Evolutionary conservation across 2,329 filamentous ascomycete species (phyloP).

Genomic region (Fusarium hainanense): DNA sequence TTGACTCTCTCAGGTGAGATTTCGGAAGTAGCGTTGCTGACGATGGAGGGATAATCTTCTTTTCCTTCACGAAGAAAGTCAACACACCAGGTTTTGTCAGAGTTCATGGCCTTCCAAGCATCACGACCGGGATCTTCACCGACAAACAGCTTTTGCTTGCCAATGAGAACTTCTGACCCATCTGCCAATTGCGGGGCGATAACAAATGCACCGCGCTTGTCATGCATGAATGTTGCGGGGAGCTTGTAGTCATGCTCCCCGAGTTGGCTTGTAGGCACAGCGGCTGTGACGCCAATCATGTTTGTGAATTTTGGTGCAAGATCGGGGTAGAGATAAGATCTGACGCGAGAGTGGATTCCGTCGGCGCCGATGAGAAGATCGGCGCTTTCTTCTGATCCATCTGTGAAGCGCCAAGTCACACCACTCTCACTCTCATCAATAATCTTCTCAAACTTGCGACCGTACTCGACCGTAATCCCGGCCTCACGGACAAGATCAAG

Average conservation of each 20-base stretch:
- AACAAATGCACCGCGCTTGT: conserved; percentile 59
- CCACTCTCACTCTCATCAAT: conserved; percentile 52
- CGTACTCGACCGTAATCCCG: conserved; percentile 58
- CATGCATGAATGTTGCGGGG: conserved; percentile 57
- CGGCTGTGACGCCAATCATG: conserved; percentile 54
- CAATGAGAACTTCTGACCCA: conserved; percentile 61
- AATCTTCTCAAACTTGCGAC: conserved; percentile 60
- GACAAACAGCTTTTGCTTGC: conserved; percentile 54
- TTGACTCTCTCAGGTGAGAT: conserved; percentile 52
- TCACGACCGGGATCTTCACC: conserved; percentile 51
- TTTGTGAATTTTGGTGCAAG: conserved; percentile 62
- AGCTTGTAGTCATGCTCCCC: conserved; percentile 51
- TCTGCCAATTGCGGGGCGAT: conserved; percentile 61
- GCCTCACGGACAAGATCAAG: conserved; percentile 53
- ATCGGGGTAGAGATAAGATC: conserved; percentile 62
- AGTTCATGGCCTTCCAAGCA: conserved; percentile 56
- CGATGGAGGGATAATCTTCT: conserved; percentile 52
- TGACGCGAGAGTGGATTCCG: conserved; percentile 68
- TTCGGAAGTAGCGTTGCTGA: conserved; percentile 49
- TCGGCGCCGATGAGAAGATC: conserved; percentile 66
- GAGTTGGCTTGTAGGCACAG: conserved; percentile 53
- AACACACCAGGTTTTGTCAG: conserved; percentile 54
- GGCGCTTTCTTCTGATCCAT: conserved; percentile 56
- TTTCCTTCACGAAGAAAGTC: conserved; percentile 51
- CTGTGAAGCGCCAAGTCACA: conserved; percentile 60